Base-by-base conservation (phyloP, 345 rosid genomes). In the Melaleuca quinquenervia region DNA sequence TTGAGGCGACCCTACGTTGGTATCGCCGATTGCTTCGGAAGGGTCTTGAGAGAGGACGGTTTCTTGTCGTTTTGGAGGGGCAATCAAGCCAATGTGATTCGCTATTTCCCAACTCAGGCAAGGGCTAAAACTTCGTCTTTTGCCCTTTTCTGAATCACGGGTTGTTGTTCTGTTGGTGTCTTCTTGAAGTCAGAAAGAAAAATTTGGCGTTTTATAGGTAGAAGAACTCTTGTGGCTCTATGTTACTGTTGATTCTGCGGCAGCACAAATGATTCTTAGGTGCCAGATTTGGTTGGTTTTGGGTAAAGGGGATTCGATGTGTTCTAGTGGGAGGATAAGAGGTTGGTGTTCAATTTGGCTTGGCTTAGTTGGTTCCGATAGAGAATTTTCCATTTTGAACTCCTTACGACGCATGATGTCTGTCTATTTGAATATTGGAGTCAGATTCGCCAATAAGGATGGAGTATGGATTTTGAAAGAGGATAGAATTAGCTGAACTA, bases 81-180 rank as follows among this genome's bases (percentile, higher is more conserved):
- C 45, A 92, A 95, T 88, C 99, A 95, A 93, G 99, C 96, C 90
- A 97, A 90, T 90, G 92, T 95, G 89, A 95, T 97, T 7, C 91
- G 99, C 54, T 97, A 95, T 91, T 93, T 96, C 91, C 98, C 99
- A 27, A 96, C 99, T 62, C 98, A 96, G 98, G 98, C 95, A 84
- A 14, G 49, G 29, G n/a, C 24, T 27, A 50, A 82, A 52, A 14
- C 70, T 21, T 8, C 21, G 27, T 62, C 11, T 45, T 54, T 82
- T 44, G 21, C 9, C 27, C 48, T 22, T 85, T 20, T 21, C 18
- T 48, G 41, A 70, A 70, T 70, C 78, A 45, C 18, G 78, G 78
- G 78, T 70, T 36, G 78, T 36, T 48, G 48, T 70, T 32, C 48
- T 70, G 45, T 11, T 18, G 48, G 18, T 36, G 13, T 70, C 48